Evolutionary conservation across 2,329 filamentous ascomycete species (phyloP).

Genomic region (Hymenoscyphus infarciens): DNA sequence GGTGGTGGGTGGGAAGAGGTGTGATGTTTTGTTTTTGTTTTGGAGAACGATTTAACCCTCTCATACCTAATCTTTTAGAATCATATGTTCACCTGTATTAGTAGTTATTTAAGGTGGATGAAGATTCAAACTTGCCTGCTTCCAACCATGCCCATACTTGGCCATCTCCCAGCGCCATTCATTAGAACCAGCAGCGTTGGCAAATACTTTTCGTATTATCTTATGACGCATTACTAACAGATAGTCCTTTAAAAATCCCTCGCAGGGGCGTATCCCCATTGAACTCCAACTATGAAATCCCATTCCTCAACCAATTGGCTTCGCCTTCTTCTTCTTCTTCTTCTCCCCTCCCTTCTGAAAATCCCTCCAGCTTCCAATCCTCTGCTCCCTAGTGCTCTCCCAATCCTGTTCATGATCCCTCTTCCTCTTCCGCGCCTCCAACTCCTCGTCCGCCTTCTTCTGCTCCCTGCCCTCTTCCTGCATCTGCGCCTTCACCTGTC

Average conservation of each 20-base stretch:
- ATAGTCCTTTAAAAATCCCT: not conserved
- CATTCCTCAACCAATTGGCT: slow-evolving; percentile 31
- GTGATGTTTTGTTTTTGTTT: not conserved
- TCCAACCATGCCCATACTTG: not conserved
- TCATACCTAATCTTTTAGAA: not conserved
- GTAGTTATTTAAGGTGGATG: not conserved
- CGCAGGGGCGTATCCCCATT: not conserved
- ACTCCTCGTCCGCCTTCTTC: slow-evolving; percentile 78
- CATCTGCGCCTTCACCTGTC: slow-evolving; percentile 90
- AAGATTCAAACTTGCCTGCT: not conserved
- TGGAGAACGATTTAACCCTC: not conserved
- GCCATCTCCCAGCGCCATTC: not conserved
- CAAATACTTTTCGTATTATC: not conserved
- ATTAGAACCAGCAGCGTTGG: not conserved
- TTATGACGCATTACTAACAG: not conserved
- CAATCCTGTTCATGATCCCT: slow-evolving; percentile 91
- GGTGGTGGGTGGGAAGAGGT: not conserved
- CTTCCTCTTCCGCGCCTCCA: slow-evolving; percentile 77
- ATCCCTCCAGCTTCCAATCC: slow-evolving; percentile 90
- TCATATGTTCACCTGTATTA: not conserved
- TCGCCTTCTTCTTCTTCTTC: slow-evolving; percentile 63
- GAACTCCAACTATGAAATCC: not conserved
- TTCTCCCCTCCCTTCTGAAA: slow-evolving; percentile 72
- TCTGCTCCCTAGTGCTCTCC: slow-evolving; percentile 86
- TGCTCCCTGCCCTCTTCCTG: slow-evolving; percentile 93